Conservation (phyloP, 1,139 yeast species). For the Yamadazyma membranifaciens region DNA sequence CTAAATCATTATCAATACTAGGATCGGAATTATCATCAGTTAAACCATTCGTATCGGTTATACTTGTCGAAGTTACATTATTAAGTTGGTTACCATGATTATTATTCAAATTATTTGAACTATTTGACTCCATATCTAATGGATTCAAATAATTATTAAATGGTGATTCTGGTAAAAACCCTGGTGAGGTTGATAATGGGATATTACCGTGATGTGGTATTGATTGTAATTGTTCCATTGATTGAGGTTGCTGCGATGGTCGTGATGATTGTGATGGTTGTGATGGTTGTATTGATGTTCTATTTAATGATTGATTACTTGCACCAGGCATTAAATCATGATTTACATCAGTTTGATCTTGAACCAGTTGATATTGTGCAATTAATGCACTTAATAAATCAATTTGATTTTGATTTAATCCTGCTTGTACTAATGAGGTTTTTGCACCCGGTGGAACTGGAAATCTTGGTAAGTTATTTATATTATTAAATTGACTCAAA, state of each 20-base stretch:
- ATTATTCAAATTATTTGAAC: background rate
- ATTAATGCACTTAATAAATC: slow-evolving; percentile 70
- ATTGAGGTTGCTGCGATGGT: no score
- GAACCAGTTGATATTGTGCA: slow-evolving; percentile 59
- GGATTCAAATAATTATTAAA: slow-evolving; percentile 2
- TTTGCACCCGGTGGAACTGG: slow-evolving; percentile 75
- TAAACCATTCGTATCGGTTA: background rate
- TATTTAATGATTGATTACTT: background rate
- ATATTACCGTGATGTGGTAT: background rate
- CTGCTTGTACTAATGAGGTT: slow-evolving; percentile 59
- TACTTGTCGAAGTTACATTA: background rate
- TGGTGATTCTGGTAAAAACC: background rate
- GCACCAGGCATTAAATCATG: background rate
- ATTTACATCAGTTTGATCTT: slow-evolving; percentile 1
- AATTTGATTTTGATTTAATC: slow-evolving; percentile 64
- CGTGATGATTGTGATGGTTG: background rate
- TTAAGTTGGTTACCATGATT: background rate
- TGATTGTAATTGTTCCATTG: no score
- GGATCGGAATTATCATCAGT: background rate
- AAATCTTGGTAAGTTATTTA: slow-evolving; percentile 49
- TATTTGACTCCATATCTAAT: background rate
- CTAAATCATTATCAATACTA: slow-evolving; percentile 20
- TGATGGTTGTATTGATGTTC: background rate
- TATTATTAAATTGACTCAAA: slow-evolving; percentile 9
- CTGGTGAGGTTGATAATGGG: background rate